A percentile compares a stretch with the other conserved stretches of the same genome.
Conservation (phyloP, 2,329 filamentous ascomycete species). For the Albophoma yamanashiensis region DNA sequence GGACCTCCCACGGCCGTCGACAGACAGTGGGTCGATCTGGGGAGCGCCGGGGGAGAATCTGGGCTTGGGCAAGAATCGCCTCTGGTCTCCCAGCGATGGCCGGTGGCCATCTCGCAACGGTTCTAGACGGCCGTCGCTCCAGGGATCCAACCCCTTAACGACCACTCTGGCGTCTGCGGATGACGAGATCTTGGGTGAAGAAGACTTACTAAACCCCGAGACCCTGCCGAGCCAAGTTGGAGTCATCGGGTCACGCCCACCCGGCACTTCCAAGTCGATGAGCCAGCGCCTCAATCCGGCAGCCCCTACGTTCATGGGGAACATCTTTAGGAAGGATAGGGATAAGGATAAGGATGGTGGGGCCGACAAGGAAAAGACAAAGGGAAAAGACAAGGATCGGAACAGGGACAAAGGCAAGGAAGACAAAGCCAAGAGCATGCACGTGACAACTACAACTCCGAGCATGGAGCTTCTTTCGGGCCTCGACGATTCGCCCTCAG, state of each 20-base stretch:
- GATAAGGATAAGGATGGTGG: conserved; percentile 15
- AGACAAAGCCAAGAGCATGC: conserved; percentile 26
- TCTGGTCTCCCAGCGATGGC: conserved; percentile 54
- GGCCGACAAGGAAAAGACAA: conserved; percentile 21
- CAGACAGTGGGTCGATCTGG: conserved; percentile 68
- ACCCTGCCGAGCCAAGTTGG: conserved; percentile 48
- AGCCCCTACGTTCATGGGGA: conserved; percentile 76
- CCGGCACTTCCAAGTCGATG: conserved; percentile 28
- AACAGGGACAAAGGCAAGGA: conserved; percentile 25
- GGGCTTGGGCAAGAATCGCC: conserved; percentile 40
- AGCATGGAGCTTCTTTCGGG: conserved; percentile 24
- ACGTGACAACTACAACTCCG: conserved; percentile 24
- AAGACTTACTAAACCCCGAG: conserved; percentile 40
- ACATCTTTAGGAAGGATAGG: conserved; percentile 44
- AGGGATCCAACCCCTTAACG: conserved; percentile 56
- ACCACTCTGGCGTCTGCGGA: conserved; percentile 53
- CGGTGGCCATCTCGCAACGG: conserved; percentile 52
- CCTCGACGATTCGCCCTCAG: conserved; percentile 37
- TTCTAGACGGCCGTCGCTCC: conserved; percentile 71
- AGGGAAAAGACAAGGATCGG: conserved; percentile 25
- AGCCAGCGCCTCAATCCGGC: conserved; percentile 70
- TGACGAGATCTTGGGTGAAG: conserved; percentile 52
- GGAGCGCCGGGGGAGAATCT: conserved; percentile 40
- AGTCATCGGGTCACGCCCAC: conserved; percentile 71
- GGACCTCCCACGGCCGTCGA: conserved; percentile 66